Conservation (phyloP, 257 asterid species). For the Lycium ferocissimum region DNA sequence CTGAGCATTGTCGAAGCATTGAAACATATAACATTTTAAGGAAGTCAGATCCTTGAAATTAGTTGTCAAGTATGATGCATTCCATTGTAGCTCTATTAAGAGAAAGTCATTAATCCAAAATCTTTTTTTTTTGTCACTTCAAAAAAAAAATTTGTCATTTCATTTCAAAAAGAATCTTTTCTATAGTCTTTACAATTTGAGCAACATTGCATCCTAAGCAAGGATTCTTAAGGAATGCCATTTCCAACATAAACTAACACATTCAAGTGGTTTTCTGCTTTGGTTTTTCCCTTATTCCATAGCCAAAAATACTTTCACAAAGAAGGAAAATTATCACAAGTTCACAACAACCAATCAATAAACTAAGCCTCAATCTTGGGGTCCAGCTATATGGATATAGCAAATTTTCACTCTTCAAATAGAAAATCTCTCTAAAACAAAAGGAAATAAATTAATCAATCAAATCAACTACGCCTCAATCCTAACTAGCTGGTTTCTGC, state of each 20-base stretch:
- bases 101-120: not conserved
- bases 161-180: slow-evolving; percentile 3
- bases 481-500: not conserved
- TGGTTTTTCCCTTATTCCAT: not conserved
- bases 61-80: not conserved
- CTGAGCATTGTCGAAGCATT: not conserved
- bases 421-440: not conserved
- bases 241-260: not conserved
- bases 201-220: not conserved
- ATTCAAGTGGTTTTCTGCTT: not conserved
- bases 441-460: not conserved
- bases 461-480: not conserved
- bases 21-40: slow-evolving; percentile 9
- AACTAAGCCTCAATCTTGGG: not conserved
- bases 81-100: not conserved
- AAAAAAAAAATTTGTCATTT: not conserved
- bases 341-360: not conserved
- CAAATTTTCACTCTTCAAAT: not conserved
- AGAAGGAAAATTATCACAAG: not conserved
- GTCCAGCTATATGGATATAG: not conserved
- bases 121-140: not conserved
- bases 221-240: not conserved
- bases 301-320: not conserved
- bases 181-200: not conserved
- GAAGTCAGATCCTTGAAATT: not conserved